Conservation (phyloP, 2,329 filamentous ascomycete genomes). For the Macroventuria anomochaeta region DNA sequence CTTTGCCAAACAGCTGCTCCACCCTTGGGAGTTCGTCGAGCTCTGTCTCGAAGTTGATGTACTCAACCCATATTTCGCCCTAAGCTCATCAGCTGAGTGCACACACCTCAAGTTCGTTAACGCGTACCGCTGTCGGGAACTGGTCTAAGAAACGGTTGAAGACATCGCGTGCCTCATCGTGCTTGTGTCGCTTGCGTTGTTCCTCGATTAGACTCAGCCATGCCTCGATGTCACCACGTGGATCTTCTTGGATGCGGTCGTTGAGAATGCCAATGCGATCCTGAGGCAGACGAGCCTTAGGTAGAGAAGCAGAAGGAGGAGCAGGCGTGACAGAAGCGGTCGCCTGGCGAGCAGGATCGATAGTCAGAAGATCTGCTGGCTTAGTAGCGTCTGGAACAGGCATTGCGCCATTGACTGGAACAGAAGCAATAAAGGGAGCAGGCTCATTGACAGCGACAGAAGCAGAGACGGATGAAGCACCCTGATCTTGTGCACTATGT, state of each 20-base stretch:
- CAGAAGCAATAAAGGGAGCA: slow-evolving; percentile 60
- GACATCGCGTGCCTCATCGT: slow-evolving; percentile 78
- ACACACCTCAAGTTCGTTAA: slow-evolving; percentile 5
- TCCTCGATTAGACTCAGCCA: slow-evolving; percentile 90
- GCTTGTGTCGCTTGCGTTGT: slow-evolving; percentile 78
- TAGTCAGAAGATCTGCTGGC: slow-evolving; percentile 38
- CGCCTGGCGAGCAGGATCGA: slow-evolving; percentile 44
- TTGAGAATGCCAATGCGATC: slow-evolving; percentile 83
- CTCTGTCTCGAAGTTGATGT: slow-evolving; percentile 87
- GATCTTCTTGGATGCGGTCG: slow-evolving; percentile 89
- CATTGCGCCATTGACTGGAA: slow-evolving; percentile 54
- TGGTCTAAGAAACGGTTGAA: slow-evolving; percentile 88
- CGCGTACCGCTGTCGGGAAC: slow-evolving; percentile 89
- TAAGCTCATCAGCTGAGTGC: slow-evolving; percentile 60
- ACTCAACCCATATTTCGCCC: slow-evolving; percentile 91
- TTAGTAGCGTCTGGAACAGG: slow-evolving; percentile 47
- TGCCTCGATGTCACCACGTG: slow-evolving; percentile 88
- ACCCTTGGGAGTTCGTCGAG: slow-evolving; percentile 81
- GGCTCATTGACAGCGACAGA: slow-evolving; percentile 50
- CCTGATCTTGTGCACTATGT: slow-evolving; percentile 63
- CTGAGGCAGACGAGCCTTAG: slow-evolving; percentile 67
- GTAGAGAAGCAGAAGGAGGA: slow-evolving; percentile 40
- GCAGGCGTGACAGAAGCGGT: slow-evolving; percentile 49
- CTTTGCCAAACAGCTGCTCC: slow-evolving; percentile 82
- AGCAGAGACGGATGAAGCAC: slow-evolving; percentile 49